Evolutionary conservation across 768 basidiomycete species (phyloP).

Genomic region (Termitomyces sp.): DNA sequence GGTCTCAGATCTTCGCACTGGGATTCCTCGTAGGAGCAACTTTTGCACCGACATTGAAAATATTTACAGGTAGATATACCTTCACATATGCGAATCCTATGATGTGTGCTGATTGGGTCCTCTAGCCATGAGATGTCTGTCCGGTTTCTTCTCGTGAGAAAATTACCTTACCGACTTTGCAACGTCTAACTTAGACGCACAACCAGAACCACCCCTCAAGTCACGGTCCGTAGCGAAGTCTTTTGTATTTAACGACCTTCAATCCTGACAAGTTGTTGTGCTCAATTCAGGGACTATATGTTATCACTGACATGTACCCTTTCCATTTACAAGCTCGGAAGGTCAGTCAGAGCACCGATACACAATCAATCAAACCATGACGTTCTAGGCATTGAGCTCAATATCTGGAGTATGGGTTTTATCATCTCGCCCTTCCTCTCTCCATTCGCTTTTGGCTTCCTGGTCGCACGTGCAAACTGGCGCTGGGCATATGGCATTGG

Average conservation of each 20-base stretch:
- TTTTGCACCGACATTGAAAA: slow-evolving; percentile 45
- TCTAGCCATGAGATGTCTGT: slow-evolving; percentile 52
- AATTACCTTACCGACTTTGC: neutral
- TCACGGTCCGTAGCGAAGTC: slow-evolving; percentile 35
- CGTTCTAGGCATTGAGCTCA: slow-evolving; percentile 27
- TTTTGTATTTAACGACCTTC: neutral
- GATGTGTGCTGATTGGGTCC: neutral
- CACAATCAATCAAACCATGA: neutral
- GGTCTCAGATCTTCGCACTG: slow-evolving; percentile 59
- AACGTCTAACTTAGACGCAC: neutral
- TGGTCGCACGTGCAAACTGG: slow-evolving; percentile 53
- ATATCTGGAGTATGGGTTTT: slow-evolving; percentile 56
- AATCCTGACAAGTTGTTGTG: neutral
- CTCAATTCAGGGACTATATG: slow-evolving; percentile 42
- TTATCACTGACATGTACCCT: slow-evolving; percentile 60
- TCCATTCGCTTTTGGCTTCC: slow-evolving; percentile 63
- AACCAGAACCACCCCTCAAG: slow-evolving; percentile 37
- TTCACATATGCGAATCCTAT: neutral
- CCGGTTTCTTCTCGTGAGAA: slow-evolving; percentile 47
- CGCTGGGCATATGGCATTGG: slow-evolving; percentile 69
- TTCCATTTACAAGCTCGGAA: slow-evolving; percentile 67
- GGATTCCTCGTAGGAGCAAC: slow-evolving; percentile 53
- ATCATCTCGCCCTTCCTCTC: slow-evolving; percentile 56
- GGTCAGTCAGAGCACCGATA: slow-evolving; percentile 31
- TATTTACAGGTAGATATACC: slow-evolving; percentile 36